phyloP scores from a whole-genome alignment of 306 rosid species.

The Rosa multiflora region DNA sequence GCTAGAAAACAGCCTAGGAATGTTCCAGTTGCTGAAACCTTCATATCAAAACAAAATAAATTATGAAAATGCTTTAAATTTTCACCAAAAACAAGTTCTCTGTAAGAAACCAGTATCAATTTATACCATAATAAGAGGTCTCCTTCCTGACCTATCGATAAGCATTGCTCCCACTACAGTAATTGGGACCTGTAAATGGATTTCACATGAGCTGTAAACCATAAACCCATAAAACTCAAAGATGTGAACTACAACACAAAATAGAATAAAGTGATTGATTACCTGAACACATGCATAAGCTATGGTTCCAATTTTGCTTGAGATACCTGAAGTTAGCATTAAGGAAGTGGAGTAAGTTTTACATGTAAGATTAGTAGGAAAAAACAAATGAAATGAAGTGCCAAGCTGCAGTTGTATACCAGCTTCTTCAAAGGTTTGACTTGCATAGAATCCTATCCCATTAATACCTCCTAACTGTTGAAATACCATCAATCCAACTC shows the following conservation, averaged over 20 bases:
- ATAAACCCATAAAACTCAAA: not conserved
- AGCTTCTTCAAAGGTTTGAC: constrained; percentile 50
- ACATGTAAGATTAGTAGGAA: not conserved
- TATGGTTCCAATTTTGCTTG: constrained; percentile 59
- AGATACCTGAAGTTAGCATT: constrained; percentile 46
- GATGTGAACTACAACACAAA: not conserved
- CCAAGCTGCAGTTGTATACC: constrained; percentile 19
- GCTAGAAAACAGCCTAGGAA: constrained; percentile 47
- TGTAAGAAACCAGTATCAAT: not conserved
- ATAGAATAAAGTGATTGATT: constrained; percentile 8
- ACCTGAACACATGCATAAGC: constrained; percentile 73
- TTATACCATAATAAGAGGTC: constrained; percentile 50
- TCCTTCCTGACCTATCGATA: constrained; percentile 48
- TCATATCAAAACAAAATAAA: constrained; percentile 14
- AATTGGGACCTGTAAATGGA: constrained; percentile 44
- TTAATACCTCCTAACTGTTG: constrained; percentile 55
- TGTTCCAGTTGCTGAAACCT: constrained; percentile 59
- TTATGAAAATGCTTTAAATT: not conserved
- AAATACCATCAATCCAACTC: constrained; percentile 50
- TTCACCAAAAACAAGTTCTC: not conserved
- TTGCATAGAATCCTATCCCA: constrained; percentile 48
- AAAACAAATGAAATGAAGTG: not conserved
- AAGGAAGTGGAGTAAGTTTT: constrained; percentile 4
- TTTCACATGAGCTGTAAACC: not conserved
- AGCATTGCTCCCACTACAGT: constrained; percentile 40